phyloP scores from a whole-genome alignment of 1,139 yeast genomes.

The Protomyces inundatus region DNA sequence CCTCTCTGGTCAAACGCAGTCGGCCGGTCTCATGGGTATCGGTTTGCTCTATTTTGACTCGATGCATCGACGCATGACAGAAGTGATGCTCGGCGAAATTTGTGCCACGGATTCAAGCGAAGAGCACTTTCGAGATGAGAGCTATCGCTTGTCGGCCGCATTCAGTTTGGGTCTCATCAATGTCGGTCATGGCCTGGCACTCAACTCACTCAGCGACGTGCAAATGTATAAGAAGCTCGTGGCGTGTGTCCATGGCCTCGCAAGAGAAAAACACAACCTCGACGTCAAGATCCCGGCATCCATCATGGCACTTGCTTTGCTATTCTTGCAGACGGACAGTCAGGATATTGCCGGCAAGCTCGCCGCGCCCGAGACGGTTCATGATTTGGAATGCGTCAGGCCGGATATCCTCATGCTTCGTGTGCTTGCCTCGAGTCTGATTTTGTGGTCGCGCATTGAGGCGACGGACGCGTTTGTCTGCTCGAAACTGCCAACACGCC shows the following conservation, averaged over 20 bases:
- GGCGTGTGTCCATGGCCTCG: slow-evolving; percentile 56
- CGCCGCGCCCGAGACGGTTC: slow-evolving; percentile 58
- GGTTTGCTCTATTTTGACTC: slow-evolving; percentile 76
- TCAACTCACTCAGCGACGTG: slow-evolving; percentile 61
- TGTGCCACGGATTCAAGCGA: slow-evolving; percentile 35
- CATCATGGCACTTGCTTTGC: slow-evolving; percentile 65
- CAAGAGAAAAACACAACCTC: slow-evolving; percentile 48
- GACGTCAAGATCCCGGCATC: slow-evolving; percentile 82
- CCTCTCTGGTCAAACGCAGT: slow-evolving; percentile 75
- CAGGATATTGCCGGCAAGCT: slow-evolving; percentile 56
- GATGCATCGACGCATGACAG: slow-evolving; percentile 84
- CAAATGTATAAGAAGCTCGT: slow-evolving; percentile 64
- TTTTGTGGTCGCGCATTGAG: slow-evolving; percentile 71
- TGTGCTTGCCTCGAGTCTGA: slow-evolving; percentile 60
- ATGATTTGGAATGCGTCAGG: slow-evolving; percentile 63
- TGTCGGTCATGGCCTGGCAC: slow-evolving; percentile 66
- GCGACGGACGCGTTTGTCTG: slow-evolving; percentile 57
- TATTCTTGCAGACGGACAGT: slow-evolving; percentile 66
- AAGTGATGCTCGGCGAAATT: slow-evolving; percentile 64
- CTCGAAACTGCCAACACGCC: slow-evolving; percentile 29
- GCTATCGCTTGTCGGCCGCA: slow-evolving; percentile 84
- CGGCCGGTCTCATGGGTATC: slow-evolving; percentile 86
- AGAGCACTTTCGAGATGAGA: slow-evolving; percentile 52
- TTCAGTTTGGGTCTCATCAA: slow-evolving; percentile 83
- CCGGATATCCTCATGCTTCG: slow-evolving; percentile 75